Evolutionary conservation across 176 grass and related monocot genomes (phyloP), one percentile per base, ranked within the genome.

Genomic region (Calamus simplicifolius): DNA sequence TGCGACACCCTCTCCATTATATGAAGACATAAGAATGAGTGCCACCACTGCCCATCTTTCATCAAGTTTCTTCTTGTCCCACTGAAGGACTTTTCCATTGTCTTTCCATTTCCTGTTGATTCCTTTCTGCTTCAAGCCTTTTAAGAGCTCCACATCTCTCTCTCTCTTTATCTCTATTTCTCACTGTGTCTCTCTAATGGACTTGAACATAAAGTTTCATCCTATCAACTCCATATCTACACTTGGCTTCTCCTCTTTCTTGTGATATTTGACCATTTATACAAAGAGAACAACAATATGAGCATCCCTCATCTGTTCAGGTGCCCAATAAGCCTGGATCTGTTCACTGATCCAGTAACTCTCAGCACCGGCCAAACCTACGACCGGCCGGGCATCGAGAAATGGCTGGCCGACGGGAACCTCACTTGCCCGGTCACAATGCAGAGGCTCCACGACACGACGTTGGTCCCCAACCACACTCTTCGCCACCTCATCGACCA

Each of bases 391-490:
- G 79, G 83, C 75, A 97, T 91, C 73, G 73, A 85, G 71, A 74
- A 83, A 19, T 97, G 93, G 93, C 78, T 97, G 18, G 81, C 81
- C 70, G 87, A 74, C 25, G 93, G 93, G 50, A 74, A 97, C 81
- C 81, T 82, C 54, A 88, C 87, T 4, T 97, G 87, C 74, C 93
- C 93, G 19, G 93, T 97, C 70, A 97, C 87, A 82, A 97, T 97
- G 93, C 93, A 91, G 74, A 58, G 57, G 27, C 76, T 97, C 65
- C 75, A 61, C 4, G 87, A 91, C 79, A 59, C 81, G 18, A 51
- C 79, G 49, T 74, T 91, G 56, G 80, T 91, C 59, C 93, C 92
- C 4, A 97, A 97, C 75, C 84, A 83, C 76, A 88, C 87, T 21
- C 79, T 97, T 3, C 78, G 87, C 66, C 93, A 91, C 59, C 81